Base-by-base conservation (phyloP, 192 early-diverging fungal species). In the Chytriomyces hyalinus region DNA sequence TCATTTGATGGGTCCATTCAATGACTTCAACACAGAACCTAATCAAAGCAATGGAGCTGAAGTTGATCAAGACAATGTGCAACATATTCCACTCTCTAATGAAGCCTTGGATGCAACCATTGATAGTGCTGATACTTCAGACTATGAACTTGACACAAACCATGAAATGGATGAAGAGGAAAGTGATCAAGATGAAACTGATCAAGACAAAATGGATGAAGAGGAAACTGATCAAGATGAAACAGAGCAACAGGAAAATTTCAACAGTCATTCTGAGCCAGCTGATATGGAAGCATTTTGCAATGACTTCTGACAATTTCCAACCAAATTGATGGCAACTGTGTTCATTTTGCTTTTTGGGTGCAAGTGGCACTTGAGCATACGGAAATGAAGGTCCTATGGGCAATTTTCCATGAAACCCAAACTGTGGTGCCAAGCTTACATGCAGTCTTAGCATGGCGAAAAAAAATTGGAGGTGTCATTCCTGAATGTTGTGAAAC, bases 331-430 rank as follows among this genome's bases (percentile, higher is more conserved):
- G 8, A n/a, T 6, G 11, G 68, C 50, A 6, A 24, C 53, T 44
- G 8, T 67, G 43, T 67, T 67, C 43, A 67, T 67, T 36, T 45
- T 67, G 9, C 65, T 67, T 10, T 67, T 67, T 67, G 65, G 65
- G 13, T 67, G 65, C 65, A 26, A 20, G 9, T 5, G 65, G 8
- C 22, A 45, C 15, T 46, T 67, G 65, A 67, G 65, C 65, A 5
- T 67, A 10, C 9, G 1, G 44, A 67, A 45, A 67, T 67, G 65
- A 67, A 46, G 36, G 65, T 67, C 13, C 65, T 67, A 17, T 67
- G 65, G 65, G 24, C 36, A 10, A 67, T 67, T 20, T 67, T 67
- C 43, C 8, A 46, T 11, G 20, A 13, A 6, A 6, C 20, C 10
- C 15, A 45, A 26, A 46, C 47, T 7, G 9, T 0, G 28, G 36